Base-by-base conservation (phyloP, 306 rosid species). In the Datisca glomerata region DNA sequence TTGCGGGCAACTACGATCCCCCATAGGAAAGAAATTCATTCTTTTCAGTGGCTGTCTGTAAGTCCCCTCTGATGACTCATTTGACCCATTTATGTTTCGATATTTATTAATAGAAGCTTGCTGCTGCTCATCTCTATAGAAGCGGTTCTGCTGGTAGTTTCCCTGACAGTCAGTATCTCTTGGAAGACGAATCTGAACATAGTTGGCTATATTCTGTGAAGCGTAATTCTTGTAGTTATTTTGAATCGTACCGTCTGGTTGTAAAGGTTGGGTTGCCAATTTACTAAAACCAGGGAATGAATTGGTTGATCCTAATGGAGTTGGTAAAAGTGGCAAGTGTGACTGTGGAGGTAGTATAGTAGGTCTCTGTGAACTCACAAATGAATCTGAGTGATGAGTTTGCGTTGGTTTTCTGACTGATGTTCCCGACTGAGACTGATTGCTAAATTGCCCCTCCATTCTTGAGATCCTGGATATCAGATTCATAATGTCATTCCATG, bases 401-500 rank as follows among this genome's bases (percentile, higher is more conserved):
- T 29, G 12, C 34, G 34, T 29, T 29, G 34, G 12, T 29, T 29
- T 29, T 29, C 34, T 29, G n/a, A n/a, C n/a, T n/a, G n/a, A n/a
- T n/a, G n/a, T n/a, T n/a, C n/a, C n/a, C n/a, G n/a, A n/a, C n/a
- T n/a, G n/a, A n/a, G n/a, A n/a, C n/a, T n/a, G n/a, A n/a, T n/a
- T n/a, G n/a, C n/a, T n/a, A n/a, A n/a, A n/a, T n/a, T n/a, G 45
- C 44, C 60, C 61, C 52, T 57, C 65, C 60, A 56, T 72, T 47
- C 31, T 70, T 54, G 71, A 58, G 52, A 65, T 52, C 85, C 94
- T 87, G 72, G 42, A 56, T 21, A 42, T 12, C 43, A 5, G 28
- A 25, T 16, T 56, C 27, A 24, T 28, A 7, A n/a, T 18, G 35
- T 47, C 47, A 45, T 53, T 36, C 16, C 47, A 23, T 13, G 25